Evolutionary conservation across 345 rosid species (phyloP).

Genomic region (Euphorbia lathyris): DNA sequence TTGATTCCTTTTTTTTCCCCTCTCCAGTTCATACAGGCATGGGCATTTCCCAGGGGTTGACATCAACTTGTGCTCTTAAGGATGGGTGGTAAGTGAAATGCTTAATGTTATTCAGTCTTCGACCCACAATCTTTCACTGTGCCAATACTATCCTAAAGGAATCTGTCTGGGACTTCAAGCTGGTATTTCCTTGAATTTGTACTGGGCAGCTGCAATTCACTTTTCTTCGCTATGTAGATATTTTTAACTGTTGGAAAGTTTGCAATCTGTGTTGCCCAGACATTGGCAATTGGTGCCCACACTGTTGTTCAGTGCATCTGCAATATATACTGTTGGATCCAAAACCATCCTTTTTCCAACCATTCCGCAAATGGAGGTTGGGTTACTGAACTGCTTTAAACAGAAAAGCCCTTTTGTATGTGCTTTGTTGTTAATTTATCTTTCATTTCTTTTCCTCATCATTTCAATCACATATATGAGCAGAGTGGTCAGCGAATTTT

Average conservation of each 20-base stretch:
- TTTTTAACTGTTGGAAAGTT: constrained; percentile 43
- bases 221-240: constrained; percentile 52
- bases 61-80: constrained; percentile 33
- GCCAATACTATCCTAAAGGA: constrained; percentile 31
- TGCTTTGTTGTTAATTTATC: constrained; percentile 37
- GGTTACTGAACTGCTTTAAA: constrained; percentile 29
- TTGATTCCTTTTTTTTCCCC: constrained; percentile 2
- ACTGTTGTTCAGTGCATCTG: constrained; percentile 34
- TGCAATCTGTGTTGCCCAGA: constrained; percentile 35
- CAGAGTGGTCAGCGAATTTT: constrained; percentile 4
- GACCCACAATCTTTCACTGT: constrained; percentile 30
- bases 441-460: constrained; percentile 10
- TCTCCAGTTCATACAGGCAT: constrained; percentile 37
- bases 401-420: constrained; percentile 39
- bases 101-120: constrained; percentile 39
- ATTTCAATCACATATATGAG: constrained; percentile 21
- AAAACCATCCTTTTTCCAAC: constrained; percentile 18
- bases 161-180: constrained; percentile 28
- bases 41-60: constrained; percentile 34
- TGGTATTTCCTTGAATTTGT: constrained; percentile 33
- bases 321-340: constrained; percentile 19
- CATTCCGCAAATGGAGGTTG: constrained; percentile 24
- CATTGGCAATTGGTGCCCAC: constrained; percentile 33
- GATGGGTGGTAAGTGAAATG: constrained; percentile 54
- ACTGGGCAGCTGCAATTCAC: constrained; percentile 41